Evolutionary conservation across 2,329 filamentous ascomycete species (phyloP), one percentile per base, ranked within the genome.

Genomic region (Ophioceras dolichostomum): DNA sequence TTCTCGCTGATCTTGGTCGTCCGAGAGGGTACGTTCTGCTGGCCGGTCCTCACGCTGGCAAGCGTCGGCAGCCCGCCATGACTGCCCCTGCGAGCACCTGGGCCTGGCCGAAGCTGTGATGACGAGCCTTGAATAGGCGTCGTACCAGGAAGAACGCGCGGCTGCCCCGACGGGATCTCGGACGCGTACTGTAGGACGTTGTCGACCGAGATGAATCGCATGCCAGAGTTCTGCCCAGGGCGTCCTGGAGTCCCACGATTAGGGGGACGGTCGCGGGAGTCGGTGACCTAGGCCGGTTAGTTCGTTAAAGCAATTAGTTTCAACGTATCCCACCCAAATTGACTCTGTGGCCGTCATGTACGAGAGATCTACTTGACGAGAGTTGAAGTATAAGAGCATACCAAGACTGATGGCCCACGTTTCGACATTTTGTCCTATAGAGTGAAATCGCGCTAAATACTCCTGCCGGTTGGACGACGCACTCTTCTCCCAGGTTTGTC

Each of bases 1-100:
- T 96, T 96, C 64, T 96, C 86, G 57, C 85, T 94, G 45, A 94
- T 81, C 58, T 96, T 95, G 20, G 86, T 93, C 27, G 87, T 93
- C 37, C 91, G 75, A 5, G 85, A 81, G 1, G 89, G 91, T 46
- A 95, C 61, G 32, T 67, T 70, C 39, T 75, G 69, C 49, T 65
- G 61, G 43, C 69, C 70, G 4, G 49, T 47, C 7, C 52, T 43
- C n/a, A 45, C 42, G 6, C 50, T 48, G 4, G 54, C 50, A 17
- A 47, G 43, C 1, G 49, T 68, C 12, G 58, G 48, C 55, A 56
- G 29, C 7, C 50, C 50, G 6, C 41, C 36, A 5, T 37, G 37
- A 18, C 46, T 46, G 16, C 34, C 30, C 21, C 36, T 30, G 14
- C 36, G 20, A 17, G 9, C 40, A 21, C 24, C 28, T 6, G 7